Base-by-base conservation (phyloP, 257 asterid genomes). In the Solanum gandarillasii region DNA sequence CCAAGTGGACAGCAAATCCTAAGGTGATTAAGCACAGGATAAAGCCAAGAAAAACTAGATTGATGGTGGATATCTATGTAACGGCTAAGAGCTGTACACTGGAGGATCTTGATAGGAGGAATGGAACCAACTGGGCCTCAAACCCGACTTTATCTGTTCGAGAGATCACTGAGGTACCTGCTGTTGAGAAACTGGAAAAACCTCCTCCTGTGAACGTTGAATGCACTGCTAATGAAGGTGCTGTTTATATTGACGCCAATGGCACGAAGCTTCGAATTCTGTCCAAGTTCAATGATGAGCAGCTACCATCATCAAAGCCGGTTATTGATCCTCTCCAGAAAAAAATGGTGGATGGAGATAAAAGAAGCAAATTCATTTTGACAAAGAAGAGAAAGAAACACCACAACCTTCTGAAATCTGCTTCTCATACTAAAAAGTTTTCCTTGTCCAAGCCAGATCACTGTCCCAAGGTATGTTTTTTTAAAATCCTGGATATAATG, bases 71-170 rank as follows among this genome's bases (percentile, higher is more conserved):
- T 62, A 89, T 97, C 38, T 97, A 97, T 70, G 89, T 31, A 87
- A 94, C 98, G 16, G 98, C 99, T 9, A 68, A 74, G 35, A 84
- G 83, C 78, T 93, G 95, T 88, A 97, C 99, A 1, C 85, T 97
- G 92, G 98, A 97, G 92, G 99, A 97, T 90, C 99, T 95, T 88
- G 98, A 95, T 90, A 90, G 91, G 88, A 94, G 99, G 89, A 96
- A 96, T 36, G 99, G 98, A 58, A 94, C 96, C 43, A 94, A 88
- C 76, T 95, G 97, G 98, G 96, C 98, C 25, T 89, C 93, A 27
- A 91, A 90, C 87, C 87, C 86, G 74, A 90, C 84, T 41, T 78
- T 88, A 72, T 87, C 93, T 32, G 88, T 90, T 74, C 90, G 90
- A 87, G 95, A 92, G 89, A 86, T 68, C 75, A 27, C 75, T 88